These are phyloP conservation scores for Takashimella tepidaria DNA, from an alignment of 1,284 basidiomycete species.

Conservation along the genomic window DNA sequence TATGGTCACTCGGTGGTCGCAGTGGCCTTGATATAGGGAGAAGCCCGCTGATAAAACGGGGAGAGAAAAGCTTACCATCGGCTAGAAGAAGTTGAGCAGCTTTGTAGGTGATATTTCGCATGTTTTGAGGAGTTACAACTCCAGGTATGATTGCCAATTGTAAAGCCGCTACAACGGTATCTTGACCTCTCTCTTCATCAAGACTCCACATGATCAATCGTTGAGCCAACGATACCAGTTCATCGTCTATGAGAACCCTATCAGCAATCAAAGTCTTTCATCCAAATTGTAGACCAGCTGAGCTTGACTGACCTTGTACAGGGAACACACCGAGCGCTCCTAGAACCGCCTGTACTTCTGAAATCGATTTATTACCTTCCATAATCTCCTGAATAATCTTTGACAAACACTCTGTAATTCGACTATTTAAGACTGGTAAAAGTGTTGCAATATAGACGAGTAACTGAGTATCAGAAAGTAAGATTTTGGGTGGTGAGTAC, in stretches of 20 bases:
- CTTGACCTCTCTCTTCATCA: conserved; percentile 24
- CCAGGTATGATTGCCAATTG: conserved; percentile 25
- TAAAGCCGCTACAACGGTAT: conserved; percentile 27
- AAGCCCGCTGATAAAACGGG: too few species aligned
- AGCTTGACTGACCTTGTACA: conserved; percentile 22
- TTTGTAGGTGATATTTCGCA: conserved; percentile 27
- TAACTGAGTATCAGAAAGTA: conserved; percentile 26
- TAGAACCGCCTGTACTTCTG: conserved; percentile 15
- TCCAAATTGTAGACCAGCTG: conserved; percentile 13
- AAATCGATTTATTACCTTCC: neutral
- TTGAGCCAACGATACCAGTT: conserved; percentile 22
- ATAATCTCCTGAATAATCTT: conserved; percentile 29
- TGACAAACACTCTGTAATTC: conserved; percentile 24
- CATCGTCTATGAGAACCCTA: neutral
- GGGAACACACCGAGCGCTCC: conserved; percentile 32
- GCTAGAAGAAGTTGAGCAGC: conserved; percentile 32
- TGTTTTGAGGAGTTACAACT: conserved; percentile 22
- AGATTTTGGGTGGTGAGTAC: conserved; percentile 16
- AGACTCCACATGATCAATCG: conserved; percentile 30
- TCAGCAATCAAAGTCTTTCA: too few species aligned
- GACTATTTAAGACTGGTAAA: conserved; percentile 21
- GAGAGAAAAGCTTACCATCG: conserved; percentile 27
- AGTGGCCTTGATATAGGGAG: too few species aligned
- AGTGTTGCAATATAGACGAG: conserved; percentile 30
- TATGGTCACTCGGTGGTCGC: neutral